Evolutionary conservation across 805 yeast species (phyloP), one percentile per base, ranked within the genome.

Genomic region (Brettanomyces naardenensis): DNA sequence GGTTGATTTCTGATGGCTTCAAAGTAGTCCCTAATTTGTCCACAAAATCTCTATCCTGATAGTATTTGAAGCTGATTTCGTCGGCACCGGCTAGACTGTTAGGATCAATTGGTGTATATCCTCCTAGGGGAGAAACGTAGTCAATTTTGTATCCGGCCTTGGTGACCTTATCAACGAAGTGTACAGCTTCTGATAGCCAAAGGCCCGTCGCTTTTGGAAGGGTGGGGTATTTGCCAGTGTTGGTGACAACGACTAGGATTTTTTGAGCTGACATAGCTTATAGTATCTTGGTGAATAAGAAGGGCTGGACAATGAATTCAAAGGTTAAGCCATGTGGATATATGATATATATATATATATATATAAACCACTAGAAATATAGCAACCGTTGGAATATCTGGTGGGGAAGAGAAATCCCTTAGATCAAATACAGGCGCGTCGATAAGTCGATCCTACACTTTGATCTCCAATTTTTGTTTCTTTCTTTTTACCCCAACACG

Each of bases 1-100:
- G 55, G 38, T 71, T 54, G 33, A 76, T 55, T 19, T 71, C 77
- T 13, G 65, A 45, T 5, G 79, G 69, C 44, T 64, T 66, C 19
- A 32, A 32, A 10, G 35, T 32, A 7, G 14, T 19, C 6, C 26
- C 27, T 10, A 32, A 21, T 14, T 21, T 19, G 35, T 14, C 10
- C 35, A 19, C 19, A 15, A 32, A 32, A 21, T 32, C 10, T 13
- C n/a, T 6, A 15, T 32, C 10, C 9, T 32, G 27, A 19, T 32
- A 32, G 7, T 19, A 19, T 13, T 32, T 11, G n/a, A n/a, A 19
- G 25, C 25, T 21, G 3, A 13, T 13, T 6, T 19, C 22, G 26
- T 32, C 35, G 13, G 35, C 17, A 3, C 7, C 6, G 13, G n/a
- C 35, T 11, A 32, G 5, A 13, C 35, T 19, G 6, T 13, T 19